Percentiles rank a stretch among this genome's conserved stretches.
phyloP scores from a whole-genome alignment of 257 asterid species.

The Jasminum sambac region DNA sequence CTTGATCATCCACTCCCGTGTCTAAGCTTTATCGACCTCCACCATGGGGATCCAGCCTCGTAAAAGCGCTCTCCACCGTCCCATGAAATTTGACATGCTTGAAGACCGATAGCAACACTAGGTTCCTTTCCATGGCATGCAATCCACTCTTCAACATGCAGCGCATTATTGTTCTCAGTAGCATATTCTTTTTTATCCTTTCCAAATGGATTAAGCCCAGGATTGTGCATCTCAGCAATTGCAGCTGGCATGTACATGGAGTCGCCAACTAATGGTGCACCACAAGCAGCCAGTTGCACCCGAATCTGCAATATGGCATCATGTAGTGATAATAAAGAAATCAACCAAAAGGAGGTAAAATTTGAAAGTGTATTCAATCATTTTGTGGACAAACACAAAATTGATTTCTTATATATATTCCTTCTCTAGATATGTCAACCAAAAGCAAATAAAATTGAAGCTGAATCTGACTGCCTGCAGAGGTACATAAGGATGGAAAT shows the following conservation, averaged over 20 bases:
- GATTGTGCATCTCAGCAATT: slow-evolving; percentile 52
- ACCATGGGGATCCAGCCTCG: slow-evolving; percentile 88
- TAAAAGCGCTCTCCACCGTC: slow-evolving; percentile 67
- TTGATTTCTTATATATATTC: not conserved
- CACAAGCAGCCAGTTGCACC: slow-evolving; percentile 75
- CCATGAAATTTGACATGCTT: slow-evolving; percentile 85
- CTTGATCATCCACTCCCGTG: not conserved
- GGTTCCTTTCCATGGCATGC: slow-evolving; percentile 85
- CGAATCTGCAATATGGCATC: slow-evolving; percentile 55
- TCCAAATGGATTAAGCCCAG: slow-evolving; percentile 68
- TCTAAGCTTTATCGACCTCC: slow-evolving; percentile 47
- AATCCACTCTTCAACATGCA: slow-evolving; percentile 73
- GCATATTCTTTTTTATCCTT: slow-evolving; percentile 41
- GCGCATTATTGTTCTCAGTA: slow-evolving; percentile 43
- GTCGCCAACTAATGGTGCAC: slow-evolving; percentile 91
- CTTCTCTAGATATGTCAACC: slow-evolving; percentile 7
- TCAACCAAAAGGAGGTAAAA: slow-evolving; percentile 4
- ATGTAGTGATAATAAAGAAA: not conserved
- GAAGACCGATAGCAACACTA: slow-evolving; percentile 73
- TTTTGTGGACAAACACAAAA: not conserved
- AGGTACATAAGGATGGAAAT: too few relatives aligned
- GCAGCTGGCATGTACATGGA: slow-evolving; percentile 91
- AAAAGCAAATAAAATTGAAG: not conserved
- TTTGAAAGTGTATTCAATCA: not conserved
- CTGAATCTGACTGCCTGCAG: not conserved